Percentiles rank a stretch among this genome's conserved stretches.
phyloP scores from a whole-genome alignment of 2,329 filamentous ascomycete genomes.

The Verruconis gallopava region DNA sequence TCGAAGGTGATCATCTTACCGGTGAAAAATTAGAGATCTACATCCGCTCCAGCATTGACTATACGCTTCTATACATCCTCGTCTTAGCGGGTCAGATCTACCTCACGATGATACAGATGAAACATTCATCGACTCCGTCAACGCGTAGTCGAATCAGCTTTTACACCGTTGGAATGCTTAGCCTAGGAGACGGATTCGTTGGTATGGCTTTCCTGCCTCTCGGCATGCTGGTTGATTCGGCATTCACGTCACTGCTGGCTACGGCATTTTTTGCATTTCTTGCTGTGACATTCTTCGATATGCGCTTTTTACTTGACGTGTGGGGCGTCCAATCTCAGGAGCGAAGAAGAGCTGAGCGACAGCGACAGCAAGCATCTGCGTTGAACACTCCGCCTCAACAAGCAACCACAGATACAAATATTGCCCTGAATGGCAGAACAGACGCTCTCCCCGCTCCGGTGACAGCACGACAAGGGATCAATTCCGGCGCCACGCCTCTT shows the following conservation, averaged over 20 bases:
- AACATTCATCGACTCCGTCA: conserved; percentile 51
- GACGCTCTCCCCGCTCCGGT: conserved; percentile 37
- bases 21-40: conserved; percentile 47
- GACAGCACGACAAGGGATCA: conserved; percentile 30
- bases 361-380: conserved; percentile 29
- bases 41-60: conserved; percentile 36
- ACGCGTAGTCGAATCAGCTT: conserved; percentile 52
- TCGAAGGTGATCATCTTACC: conserved; percentile 39
- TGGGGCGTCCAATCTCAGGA: conserved; percentile 49
- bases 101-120: conserved; percentile 48
- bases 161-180: conserved; percentile 49
- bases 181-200: conserved; percentile 47
- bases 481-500: conserved; percentile 39
- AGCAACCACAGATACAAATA: conserved; percentile 9
- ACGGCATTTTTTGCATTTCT: conserved; percentile 47
- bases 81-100: conserved; percentile 40
- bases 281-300: conserved; percentile 48
- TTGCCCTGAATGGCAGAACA: conserved; percentile 20
- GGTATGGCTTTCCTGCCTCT: conserved; percentile 40
- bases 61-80: conserved; percentile 39
- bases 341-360: conserved; percentile 28
- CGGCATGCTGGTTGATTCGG: conserved; percentile 41
- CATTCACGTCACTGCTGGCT: conserved; percentile 42
- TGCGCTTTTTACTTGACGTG: conserved; percentile 55
- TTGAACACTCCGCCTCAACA: neutral